Evolutionary conservation across 2,329 filamentous ascomycete species (phyloP), one percentile per base, ranked within the genome.

Genomic region (Ophiosphaerella narmari): DNA sequence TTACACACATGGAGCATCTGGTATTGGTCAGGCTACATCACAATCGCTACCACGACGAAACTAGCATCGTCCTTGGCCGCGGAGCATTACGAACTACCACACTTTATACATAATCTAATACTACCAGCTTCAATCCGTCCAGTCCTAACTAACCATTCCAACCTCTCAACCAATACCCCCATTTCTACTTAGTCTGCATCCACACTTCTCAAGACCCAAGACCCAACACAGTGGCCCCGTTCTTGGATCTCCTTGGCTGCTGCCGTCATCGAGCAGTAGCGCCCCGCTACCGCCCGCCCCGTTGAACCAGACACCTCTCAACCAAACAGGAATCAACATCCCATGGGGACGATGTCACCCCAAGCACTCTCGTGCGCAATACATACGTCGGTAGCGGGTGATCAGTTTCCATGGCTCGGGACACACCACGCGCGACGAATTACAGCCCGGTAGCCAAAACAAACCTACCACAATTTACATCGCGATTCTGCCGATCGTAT

Each of bases 21-120:
- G 53, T 52, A 47, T 41, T 23, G 39, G 21, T 50, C 32, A 40
- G 49, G 47, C 54, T 57, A 54, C 57, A 54, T 45, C 31, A 55
- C 57, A 47, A 57, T 60, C 57, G 52, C 51, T 60, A 51, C 45
- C 18, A 45, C 39, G 40, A 29, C n/a, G 33, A 48, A 45, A 26
- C 29, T 18, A 13, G 37, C 36, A 32, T 39, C 24, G 26, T 37
- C 21, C 24, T 36, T 41, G n/a, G 9, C 32, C 18, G 36, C 31
- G 43, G 32, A 13, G 33, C 21, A 43, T 29, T 7, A 32, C 13
- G 21, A 29, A 43, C 9, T 26, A 31, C n/a, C 42, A 34, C 21
- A 45, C 24, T 14, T 38, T 18, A 38, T 37, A 29, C 21, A 21
- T 11, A 38, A 38, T 38, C 23, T 12, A 31, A 45, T 29, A 12